These are phyloP conservation scores for Lineolata rhizophorae DNA, from an alignment of 495 filamentous ascomycete genomes.

Conservation along the genomic window DNA sequence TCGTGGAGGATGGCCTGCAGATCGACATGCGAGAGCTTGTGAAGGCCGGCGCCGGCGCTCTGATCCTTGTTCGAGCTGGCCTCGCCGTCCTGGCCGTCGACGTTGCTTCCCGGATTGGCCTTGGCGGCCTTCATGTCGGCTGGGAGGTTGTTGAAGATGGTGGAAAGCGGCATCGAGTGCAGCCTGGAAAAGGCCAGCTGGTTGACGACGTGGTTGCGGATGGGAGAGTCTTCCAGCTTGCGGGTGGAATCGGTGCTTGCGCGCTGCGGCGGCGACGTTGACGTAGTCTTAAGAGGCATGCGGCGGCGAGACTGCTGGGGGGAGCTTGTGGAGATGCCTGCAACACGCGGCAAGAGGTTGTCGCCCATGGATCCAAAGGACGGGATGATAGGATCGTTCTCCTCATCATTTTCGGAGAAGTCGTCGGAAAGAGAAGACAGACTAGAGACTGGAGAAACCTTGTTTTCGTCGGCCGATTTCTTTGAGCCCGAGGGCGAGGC, in stretches of 20 bases:
- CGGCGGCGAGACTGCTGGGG: slow-evolving; percentile 3
- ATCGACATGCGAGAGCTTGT: slow-evolving; percentile 16
- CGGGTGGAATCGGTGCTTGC: slow-evolving; percentile 5
- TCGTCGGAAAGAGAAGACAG: no score
- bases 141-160: slow-evolving; percentile 68
- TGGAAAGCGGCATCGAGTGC: slow-evolving; percentile 77
- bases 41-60: background rate
- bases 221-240: slow-evolving; percentile 12
- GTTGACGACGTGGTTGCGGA: slow-evolving; percentile 62
- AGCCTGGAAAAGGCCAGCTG: slow-evolving; percentile 91
- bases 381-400: slow-evolving; percentile 77
- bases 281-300: slow-evolving; percentile 4
- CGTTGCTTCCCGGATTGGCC: slow-evolving; percentile 25
- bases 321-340: slow-evolving; percentile 33
- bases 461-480: no score
- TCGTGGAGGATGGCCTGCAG: slow-evolving; percentile 48
- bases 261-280: background rate
- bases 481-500: no score
- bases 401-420: slow-evolving; percentile 65
- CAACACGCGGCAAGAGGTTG: slow-evolving; percentile 57
- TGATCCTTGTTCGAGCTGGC: no score
- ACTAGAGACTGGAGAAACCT: slow-evolving; percentile 4
- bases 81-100: slow-evolving; percentile 3
- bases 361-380: slow-evolving; percentile 78
- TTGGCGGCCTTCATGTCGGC: slow-evolving; percentile 27